Conservation (phyloP, 345 rosid species). For the Draba incana region DNA sequence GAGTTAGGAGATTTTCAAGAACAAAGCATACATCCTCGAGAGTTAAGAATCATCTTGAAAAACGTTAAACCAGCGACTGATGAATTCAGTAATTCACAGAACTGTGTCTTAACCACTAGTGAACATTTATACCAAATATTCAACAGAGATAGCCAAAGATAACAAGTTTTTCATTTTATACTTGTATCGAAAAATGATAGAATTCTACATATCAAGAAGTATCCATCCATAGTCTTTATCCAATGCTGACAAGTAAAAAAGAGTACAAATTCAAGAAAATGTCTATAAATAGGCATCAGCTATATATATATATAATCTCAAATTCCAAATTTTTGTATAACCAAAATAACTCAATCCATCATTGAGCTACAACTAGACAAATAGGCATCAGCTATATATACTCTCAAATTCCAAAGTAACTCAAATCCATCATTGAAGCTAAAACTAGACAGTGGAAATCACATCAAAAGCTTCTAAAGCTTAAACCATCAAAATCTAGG, state of each 20-base stretch:
- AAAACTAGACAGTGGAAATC: slow-evolving; percentile 4
- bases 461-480: not conserved
- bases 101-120: not conserved
- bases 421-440: slow-evolving; percentile 8
- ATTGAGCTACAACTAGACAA: slow-evolving; percentile 9
- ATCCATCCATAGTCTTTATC: not conserved
- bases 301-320: slow-evolving; percentile 25
- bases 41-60: not conserved
- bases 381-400: slow-evolving; percentile 13
- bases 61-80: not conserved
- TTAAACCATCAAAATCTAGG: slow-evolving; percentile 17
- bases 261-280: not conserved
- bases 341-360: slow-evolving; percentile 16
- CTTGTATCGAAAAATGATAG: not conserved
- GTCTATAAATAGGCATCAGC: slow-evolving; percentile 13
- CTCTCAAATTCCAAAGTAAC: slow-evolving; percentile 13
- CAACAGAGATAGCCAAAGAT: not conserved
- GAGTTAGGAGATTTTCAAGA: not conserved
- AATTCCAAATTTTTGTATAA: not conserved
- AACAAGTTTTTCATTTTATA: not conserved
- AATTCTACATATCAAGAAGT: not conserved
- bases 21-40: slow-evolving; percentile 2
- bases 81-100: not conserved
- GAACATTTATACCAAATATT: not conserved
- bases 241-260: not conserved